A percentile compares a stretch with the other conserved stretches of the same genome.
Conservation (phyloP, 169 alveolate species). For the Neospora caninum region DNA sequence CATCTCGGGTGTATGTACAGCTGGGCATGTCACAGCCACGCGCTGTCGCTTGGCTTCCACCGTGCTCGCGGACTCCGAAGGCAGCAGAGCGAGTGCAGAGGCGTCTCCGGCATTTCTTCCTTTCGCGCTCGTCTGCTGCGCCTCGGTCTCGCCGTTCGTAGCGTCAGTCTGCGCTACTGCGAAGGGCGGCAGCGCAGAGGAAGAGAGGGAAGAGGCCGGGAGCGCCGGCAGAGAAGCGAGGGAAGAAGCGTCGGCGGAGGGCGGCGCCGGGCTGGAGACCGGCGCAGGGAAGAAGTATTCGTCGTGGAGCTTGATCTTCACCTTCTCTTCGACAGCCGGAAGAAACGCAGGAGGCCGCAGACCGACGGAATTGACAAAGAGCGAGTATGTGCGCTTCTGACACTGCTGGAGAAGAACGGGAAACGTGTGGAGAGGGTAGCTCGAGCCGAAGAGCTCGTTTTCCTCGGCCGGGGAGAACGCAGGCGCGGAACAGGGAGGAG, state of each 20-base stretch:
- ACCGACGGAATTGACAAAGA: conserved; percentile 4
- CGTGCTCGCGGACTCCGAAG: not conserved
- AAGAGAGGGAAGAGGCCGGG: not conserved
- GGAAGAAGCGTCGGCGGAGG: not conserved
- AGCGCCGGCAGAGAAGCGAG: not conserved
- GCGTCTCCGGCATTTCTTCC: no score
- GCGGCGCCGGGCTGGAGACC: not conserved
- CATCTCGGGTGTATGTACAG: conserved; percentile 14
- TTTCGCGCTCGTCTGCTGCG: not conserved
- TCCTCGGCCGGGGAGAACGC: not conserved
- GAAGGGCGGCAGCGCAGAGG: conserved; percentile 9
- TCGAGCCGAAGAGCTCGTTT: not conserved
- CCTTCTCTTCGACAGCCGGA: not conserved
- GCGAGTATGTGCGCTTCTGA: conserved; percentile 18
- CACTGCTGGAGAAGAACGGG: not conserved
- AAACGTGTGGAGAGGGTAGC: not conserved
- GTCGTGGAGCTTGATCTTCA: conserved; percentile 14
- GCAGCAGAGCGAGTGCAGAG: not conserved
- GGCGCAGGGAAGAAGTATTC: not conserved
- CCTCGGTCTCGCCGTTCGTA: not conserved
- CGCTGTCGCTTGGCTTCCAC: not conserved
- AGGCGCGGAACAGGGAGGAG: not conserved
- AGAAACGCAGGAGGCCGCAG: not conserved
- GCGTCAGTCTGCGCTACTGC: not conserved
- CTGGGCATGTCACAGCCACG: not conserved